Evolutionary conservation across 768 basidiomycete species (phyloP), one percentile per base, ranked within the genome.

Genomic region (Trametes elegans): DNA sequence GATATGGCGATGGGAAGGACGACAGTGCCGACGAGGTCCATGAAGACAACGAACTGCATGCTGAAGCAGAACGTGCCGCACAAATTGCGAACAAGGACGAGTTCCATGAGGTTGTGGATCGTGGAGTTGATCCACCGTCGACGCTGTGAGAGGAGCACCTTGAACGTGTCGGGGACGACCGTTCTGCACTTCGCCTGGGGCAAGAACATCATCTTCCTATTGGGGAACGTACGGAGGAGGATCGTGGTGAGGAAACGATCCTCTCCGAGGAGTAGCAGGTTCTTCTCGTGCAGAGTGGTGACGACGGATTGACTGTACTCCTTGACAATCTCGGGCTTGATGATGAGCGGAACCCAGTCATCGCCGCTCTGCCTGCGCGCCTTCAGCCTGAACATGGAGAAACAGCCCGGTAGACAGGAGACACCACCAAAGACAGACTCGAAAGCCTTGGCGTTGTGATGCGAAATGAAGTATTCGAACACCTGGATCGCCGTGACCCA

Each of bases 51-150:
- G 71, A 98, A 98, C 70, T 98, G 97, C 95, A 98, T 98, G 73
- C 93, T 97, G 75, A 98, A 98, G 78, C 97, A 99, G 73, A 99
- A 99, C 27, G 96, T 98, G 31, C 97, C 97, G 71, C 97, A 98
- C 14, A 98, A 81, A 68, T 99, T 93, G 61, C 90, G 91, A 35
- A 99, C 97, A 57, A 92, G 84, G 31, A 98, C 92, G 34, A 99
- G 87, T 70, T 99, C 97, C 94, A 98, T 98, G 46, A 99, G 84
- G 70, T 99, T 98, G 76, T 98, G 97, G 46, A 99, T 91, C 0
- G 97, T 98, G 14, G 96, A 98, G 72, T 98, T 98, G 75, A 99
- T 98, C 97, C 97, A 99, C 53, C 97, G 87, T 18, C 97, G 87
- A 28, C 97, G 92, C 69, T 99, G 97, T 1, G 97, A 98, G 18